Evolutionary conservation across 2,329 filamentous ascomycete genomes (phyloP).

Genomic region (Clarireedia homoeocarpa): DNA sequence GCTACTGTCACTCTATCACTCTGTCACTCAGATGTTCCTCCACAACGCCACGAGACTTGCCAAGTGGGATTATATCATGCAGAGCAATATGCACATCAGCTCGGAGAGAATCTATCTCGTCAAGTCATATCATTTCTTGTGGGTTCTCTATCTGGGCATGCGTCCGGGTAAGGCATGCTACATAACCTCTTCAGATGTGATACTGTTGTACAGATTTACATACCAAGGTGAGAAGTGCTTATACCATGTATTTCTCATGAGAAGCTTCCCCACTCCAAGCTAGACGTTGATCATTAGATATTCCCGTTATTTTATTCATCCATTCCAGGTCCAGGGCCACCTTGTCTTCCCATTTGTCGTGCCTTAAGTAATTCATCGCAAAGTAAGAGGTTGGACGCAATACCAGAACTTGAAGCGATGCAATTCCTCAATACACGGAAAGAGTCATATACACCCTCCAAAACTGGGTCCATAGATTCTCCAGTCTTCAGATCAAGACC

Average conservation of each 20-base stretch:
- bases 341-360: constrained; percentile 76
- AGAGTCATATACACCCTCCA: constrained; percentile 90
- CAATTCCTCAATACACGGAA: constrained; percentile 92
- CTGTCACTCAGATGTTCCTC: too few species aligned
- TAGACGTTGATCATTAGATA: background rate
- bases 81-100: too few species aligned
- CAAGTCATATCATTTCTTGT: too few species aligned
- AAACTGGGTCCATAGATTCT: constrained; percentile 88
- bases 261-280: background rate
- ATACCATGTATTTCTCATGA: background rate
- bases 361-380: constrained; percentile 98
- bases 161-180: background rate
- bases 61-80: too few species aligned
- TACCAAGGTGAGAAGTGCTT: background rate
- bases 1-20: too few species aligned
- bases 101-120: too few species aligned
- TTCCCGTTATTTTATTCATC: constrained; percentile 35
- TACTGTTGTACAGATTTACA: background rate
- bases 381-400: constrained; percentile 87
- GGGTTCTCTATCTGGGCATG: background rate
- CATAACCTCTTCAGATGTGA: background rate
- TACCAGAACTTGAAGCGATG: constrained; percentile 87
- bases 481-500: constrained; percentile 82
- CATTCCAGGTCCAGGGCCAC: constrained; percentile 56
- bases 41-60: too few species aligned